Evolutionary conservation across 805 yeast species (phyloP).

Genomic region (Deakozyma indianensis): DNA sequence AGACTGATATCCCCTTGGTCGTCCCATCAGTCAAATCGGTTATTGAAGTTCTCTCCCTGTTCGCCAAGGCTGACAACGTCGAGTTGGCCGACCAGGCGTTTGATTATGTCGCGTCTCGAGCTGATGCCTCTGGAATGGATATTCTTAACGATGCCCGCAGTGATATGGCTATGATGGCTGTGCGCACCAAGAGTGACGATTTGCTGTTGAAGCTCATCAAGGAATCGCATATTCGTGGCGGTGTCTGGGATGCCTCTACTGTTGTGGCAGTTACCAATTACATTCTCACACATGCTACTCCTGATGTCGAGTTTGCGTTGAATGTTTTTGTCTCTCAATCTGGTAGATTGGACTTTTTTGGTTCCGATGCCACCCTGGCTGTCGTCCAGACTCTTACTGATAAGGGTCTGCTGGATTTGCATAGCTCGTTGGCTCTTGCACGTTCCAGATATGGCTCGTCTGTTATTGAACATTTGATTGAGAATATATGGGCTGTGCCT

Average conservation of each 20-base stretch:
- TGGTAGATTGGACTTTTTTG: constrained; percentile 6
- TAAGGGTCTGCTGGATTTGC: neutral
- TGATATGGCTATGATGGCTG: constrained; percentile 12
- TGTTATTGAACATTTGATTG: constrained; percentile 2
- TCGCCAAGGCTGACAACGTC: constrained; percentile 8
- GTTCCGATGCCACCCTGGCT: constrained; percentile 10
- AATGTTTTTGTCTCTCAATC: constrained; percentile 17
- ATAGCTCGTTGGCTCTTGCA: neutral
- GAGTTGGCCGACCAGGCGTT: constrained; percentile 17
- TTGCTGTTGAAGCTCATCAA: constrained; percentile 15
- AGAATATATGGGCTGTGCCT: neutral
- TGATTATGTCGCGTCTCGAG: constrained; percentile 12
- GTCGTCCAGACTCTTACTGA: neutral
- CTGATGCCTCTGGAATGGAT: constrained; percentile 2
- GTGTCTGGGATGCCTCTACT: constrained; percentile 19
- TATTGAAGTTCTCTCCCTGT: constrained; percentile 11
- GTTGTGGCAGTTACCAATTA: constrained; percentile 9
- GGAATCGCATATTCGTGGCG: constrained; percentile 16
- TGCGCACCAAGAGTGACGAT: constrained; percentile 7
- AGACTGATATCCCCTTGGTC: constrained; percentile 8
- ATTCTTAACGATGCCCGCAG: constrained; percentile 13
- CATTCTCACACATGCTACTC: neutral
- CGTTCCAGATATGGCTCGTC: neutral
- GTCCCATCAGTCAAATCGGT: constrained; percentile 8
- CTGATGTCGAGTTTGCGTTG: constrained; percentile 15